Base-by-base conservation (phyloP, 305 asterid species). In the Ajuga reptans region DNA sequence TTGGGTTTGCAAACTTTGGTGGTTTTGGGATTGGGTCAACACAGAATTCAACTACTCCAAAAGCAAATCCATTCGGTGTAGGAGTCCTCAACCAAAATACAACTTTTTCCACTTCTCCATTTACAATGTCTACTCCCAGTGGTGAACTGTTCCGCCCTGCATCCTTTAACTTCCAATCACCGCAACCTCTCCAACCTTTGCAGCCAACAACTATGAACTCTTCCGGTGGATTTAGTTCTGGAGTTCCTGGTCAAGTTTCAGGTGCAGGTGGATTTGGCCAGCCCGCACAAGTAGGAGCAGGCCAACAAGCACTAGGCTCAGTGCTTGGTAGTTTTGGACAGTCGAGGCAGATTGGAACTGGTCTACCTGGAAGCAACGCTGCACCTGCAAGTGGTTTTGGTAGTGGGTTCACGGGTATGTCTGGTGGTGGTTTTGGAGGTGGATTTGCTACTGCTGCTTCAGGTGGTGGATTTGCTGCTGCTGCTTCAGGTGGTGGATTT, bases 251-350 rank as follows among this genome's bases (percentile, higher is more conserved):
- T 83, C 95, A 83, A 71, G 88, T 52, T 79, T 65, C 90, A 55
- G 68, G 78, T 37, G 82, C 49, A 68, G 47, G 81, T 69, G 97
- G 90, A 45, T 91, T 93, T 81, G 97, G 97, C 31, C 91, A 85
- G 82, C 95, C 89, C 27, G 78, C 96, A 36, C 84, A 83, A 34
- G 21, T 87, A 72, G 97, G 99, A 75, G 81, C 84, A 24, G 96
- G 96, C 56, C 96, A 92, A 75, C 85, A 90, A 68, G 90, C 95
- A 71, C 83, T 93, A 37, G 99, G 95, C 50, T 85, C 97, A 7
- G 89, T 90, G 62, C 96, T 93, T 69, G 99, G 99, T 82, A 53
- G 83, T 72, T 93, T 93, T 85, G 99, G 97, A 78, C 97, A 91
- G 79, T 86, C 97, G 53, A 86, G 99, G 79, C 99, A 91, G 84